Conservation (phyloP, 805 yeast genomes). For the Hanseniaspora valbyensis region DNA sequence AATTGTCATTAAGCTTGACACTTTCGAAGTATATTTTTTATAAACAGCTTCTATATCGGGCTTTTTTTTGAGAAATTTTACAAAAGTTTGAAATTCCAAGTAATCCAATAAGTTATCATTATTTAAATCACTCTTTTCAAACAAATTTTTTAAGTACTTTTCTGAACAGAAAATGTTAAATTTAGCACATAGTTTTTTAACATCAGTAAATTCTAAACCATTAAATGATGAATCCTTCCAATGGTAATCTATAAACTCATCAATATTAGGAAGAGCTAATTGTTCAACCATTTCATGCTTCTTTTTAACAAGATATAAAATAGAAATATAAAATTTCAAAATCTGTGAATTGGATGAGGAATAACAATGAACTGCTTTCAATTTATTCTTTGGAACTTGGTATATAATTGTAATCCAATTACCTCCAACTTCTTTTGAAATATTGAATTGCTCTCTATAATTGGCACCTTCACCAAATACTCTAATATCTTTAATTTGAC, state of each 20-base stretch:
- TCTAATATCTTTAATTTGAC: slow-evolving; percentile 28
- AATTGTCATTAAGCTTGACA: slow-evolving; percentile 22
- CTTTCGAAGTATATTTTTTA: slow-evolving; percentile 26
- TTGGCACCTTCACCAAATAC: slow-evolving; percentile 65
- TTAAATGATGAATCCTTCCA: slow-evolving; percentile 38
- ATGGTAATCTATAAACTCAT: slow-evolving; percentile 50
- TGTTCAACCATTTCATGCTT: slow-evolving; percentile 54
- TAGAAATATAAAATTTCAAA: slow-evolving; percentile 43
- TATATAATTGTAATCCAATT: slow-evolving; percentile 79
- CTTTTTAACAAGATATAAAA: slow-evolving; percentile 44
- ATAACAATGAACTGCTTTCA: slow-evolving; percentile 70
- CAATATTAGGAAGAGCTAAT: slow-evolving; percentile 47
- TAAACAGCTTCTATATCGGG: slow-evolving; percentile 50
- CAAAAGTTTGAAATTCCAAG: slow-evolving; percentile 65
- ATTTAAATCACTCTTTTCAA: slow-evolving; percentile 43
- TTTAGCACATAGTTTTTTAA: slow-evolving; percentile 50
- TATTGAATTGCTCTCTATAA: slow-evolving; percentile 74
- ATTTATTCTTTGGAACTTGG: slow-evolving; percentile 45
- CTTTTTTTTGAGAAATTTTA: slow-evolving; percentile 52
- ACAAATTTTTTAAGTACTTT: slow-evolving; percentile 39
- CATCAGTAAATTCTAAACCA: slow-evolving; percentile 50
- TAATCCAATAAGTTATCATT: slow-evolving; percentile 48
- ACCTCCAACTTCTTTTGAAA: slow-evolving; percentile 51
- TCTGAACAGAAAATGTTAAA: slow-evolving; percentile 63
- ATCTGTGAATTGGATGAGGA: slow-evolving; percentile 45